A percentile compares a stretch with the other conserved stretches of the same genome.
Evolutionary conservation across 768 basidiomycete species (phyloP).

Genomic region (Tylopilus plumbeoviolaceoides): DNA sequence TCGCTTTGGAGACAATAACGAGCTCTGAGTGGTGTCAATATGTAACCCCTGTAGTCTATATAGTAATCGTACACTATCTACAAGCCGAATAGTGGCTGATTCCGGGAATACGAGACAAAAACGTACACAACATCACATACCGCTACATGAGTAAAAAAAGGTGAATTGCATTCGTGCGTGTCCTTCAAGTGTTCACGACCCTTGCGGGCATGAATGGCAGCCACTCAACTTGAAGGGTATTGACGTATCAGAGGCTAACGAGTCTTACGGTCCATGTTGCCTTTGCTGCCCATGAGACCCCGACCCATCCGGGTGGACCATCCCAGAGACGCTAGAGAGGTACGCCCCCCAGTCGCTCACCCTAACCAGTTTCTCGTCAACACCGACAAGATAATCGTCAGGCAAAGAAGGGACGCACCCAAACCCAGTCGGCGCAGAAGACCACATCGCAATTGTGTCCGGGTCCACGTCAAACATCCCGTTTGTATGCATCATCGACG

Average conservation of each 20-base stretch:
- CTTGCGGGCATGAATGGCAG: too few relatives aligned
- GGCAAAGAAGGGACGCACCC: slow-evolving; percentile 42
- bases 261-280: neutral
- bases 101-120: too few relatives aligned
- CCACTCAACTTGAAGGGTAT: neutral
- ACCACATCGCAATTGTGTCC: slow-evolving; percentile 61
- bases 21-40: too few relatives aligned
- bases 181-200: too few relatives aligned
- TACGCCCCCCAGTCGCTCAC: slow-evolving; percentile 40
- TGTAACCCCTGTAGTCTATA: too few relatives aligned
- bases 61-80: too few relatives aligned
- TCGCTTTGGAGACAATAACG: too few relatives aligned
- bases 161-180: too few relatives aligned
- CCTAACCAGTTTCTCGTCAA: slow-evolving; percentile 19
- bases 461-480: slow-evolving; percentile 34
- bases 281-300: slow-evolving; percentile 5
- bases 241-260: neutral
- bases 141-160: too few relatives aligned
- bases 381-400: neutral
- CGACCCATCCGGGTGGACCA: slow-evolving; percentile 15
- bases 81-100: too few relatives aligned
- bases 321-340: slow-evolving; percentile 29
- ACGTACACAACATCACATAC: too few relatives aligned
- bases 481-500: slow-evolving; percentile 3
- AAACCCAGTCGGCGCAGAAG: slow-evolving; percentile 53